These are phyloP conservation scores for Sugiyamaella mastotermitis DNA, from an alignment of 805 yeast species.

Conservation along the genomic window DNA sequence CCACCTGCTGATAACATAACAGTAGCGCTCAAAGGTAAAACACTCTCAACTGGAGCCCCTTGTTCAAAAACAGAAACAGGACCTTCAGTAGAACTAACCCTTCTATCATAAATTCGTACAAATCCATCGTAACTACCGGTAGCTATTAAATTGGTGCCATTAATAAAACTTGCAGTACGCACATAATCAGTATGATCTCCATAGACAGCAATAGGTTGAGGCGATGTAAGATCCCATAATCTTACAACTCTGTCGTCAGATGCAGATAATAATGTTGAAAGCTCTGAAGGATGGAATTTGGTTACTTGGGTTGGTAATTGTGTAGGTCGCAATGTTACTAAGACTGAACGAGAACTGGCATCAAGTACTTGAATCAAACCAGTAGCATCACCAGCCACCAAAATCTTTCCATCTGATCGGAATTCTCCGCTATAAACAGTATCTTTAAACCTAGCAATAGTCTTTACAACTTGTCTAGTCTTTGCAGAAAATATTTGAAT, in stretches of 20 bases:
- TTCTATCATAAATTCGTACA: slow-evolving; percentile 77
- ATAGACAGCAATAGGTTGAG: slow-evolving; percentile 65
- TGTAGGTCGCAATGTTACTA: slow-evolving; percentile 78
- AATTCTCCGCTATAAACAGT: slow-evolving; percentile 89
- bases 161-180: slow-evolving; percentile 73
- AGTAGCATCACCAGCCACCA: slow-evolving; percentile 93
- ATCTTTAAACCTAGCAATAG: slow-evolving; percentile 83
- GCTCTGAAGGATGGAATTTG: slow-evolving; percentile 74
- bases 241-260: slow-evolving; percentile 87
- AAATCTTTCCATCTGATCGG: slow-evolving; percentile 81
- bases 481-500: slow-evolving; percentile 91
- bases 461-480: slow-evolving; percentile 84
- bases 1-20: slow-evolving; percentile 80
- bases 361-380: slow-evolving; percentile 91
- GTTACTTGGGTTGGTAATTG: slow-evolving; percentile 90
- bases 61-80: slow-evolving; percentile 67
- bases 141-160: slow-evolving; percentile 68
- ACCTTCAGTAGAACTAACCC: slow-evolving; percentile 41
- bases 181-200: slow-evolving; percentile 82
- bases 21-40: slow-evolving; percentile 68
- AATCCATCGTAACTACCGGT: slow-evolving; percentile 93
- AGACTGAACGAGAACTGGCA: slow-evolving; percentile 68
- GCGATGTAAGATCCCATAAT: slow-evolving; percentile 82
- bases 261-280: slow-evolving; percentile 75
- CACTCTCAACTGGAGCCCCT: slow-evolving; percentile 76